A percentile compares a stretch with the other conserved stretches of the same genome.
phyloP scores from a whole-genome alignment of 1,284 basidiomycete genomes.

The Porogramme epimiltina region DNA sequence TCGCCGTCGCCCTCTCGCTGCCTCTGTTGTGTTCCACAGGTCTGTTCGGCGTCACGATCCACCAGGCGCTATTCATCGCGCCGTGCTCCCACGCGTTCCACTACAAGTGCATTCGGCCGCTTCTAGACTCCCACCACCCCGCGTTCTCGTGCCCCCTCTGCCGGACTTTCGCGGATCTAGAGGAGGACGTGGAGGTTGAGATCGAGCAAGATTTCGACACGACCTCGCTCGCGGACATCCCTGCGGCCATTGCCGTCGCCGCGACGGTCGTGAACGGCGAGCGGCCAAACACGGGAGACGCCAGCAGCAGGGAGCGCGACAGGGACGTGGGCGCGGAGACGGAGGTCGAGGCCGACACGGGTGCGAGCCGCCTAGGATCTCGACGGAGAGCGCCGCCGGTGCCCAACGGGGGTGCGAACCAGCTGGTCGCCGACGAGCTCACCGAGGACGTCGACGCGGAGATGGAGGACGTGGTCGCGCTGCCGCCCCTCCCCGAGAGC shows the following conservation, averaged over 20 bases:
- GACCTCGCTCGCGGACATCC: conserved; percentile 33
- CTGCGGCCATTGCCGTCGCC: conserved; percentile 17
- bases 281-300: conserved; percentile 23
- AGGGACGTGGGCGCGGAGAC: conserved; percentile 53
- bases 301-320: conserved; percentile 25
- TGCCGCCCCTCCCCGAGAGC: conserved; percentile 34
- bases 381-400: conserved; percentile 14
- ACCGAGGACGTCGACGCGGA: conserved; percentile 32
- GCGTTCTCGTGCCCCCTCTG: conserved; percentile 97
- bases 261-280: conserved; percentile 21
- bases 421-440: conserved; percentile 21
- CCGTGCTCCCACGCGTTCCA: conserved; percentile 97
- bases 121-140: conserved; percentile 86
- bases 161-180: conserved; percentile 90
- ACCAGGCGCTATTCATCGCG: conserved; percentile 96
- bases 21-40: conserved; percentile 44
- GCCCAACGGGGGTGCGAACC: conserved; percentile 7
- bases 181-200: conserved; percentile 97
- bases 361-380: conserved; percentile 23
- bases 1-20: neutral
- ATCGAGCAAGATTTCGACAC: conserved; percentile 54
- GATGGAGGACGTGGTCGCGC: conserved; percentile 31
- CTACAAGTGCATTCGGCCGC: conserved; percentile 96
- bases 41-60: conserved; percentile 91
- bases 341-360: conserved; percentile 53